These are phyloP conservation scores for Arbutus unedo DNA, from an alignment of 148 eudicot genomes.

Conservation along the genomic window DNA sequence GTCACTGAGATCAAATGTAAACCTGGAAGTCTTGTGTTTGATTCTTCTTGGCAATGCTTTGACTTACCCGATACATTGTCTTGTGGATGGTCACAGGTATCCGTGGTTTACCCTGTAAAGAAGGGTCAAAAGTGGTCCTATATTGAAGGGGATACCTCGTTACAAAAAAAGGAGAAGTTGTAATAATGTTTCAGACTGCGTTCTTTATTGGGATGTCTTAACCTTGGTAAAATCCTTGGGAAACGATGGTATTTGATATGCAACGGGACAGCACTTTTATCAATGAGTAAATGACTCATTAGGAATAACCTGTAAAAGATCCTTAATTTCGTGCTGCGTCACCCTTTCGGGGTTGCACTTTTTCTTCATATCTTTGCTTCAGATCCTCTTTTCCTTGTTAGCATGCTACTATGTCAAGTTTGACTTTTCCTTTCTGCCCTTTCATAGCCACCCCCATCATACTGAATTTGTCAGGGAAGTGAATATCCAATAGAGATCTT, in stretches of 20 bases:
- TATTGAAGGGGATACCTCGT: background rate
- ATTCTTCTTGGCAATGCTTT: background rate
- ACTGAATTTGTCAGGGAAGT: background rate
- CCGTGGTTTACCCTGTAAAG: background rate
- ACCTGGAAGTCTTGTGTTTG: background rate
- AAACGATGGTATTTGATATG: background rate
- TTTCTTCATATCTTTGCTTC: background rate
- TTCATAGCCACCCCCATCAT: background rate
- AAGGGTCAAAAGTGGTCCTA: background rate
- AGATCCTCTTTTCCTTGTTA: background rate
- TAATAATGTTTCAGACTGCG: background rate
- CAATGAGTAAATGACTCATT: background rate
- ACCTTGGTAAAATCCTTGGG: background rate
- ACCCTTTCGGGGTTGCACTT: background rate
- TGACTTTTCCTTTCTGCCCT: background rate
- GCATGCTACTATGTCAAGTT: background rate
- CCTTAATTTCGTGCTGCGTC: background rate
- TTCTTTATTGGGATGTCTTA: background rate
- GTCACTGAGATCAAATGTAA: background rate
- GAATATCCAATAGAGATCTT: background rate
- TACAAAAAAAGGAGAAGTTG: background rate
- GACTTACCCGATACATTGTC: background rate
- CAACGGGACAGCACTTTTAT: background rate
- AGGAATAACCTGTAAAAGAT: background rate
- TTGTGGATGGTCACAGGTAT: background rate